These are phyloP conservation scores for Exophiala viscosa DNA, from an alignment of 2,329 filamentous ascomycete genomes.

Conservation along the genomic window DNA sequence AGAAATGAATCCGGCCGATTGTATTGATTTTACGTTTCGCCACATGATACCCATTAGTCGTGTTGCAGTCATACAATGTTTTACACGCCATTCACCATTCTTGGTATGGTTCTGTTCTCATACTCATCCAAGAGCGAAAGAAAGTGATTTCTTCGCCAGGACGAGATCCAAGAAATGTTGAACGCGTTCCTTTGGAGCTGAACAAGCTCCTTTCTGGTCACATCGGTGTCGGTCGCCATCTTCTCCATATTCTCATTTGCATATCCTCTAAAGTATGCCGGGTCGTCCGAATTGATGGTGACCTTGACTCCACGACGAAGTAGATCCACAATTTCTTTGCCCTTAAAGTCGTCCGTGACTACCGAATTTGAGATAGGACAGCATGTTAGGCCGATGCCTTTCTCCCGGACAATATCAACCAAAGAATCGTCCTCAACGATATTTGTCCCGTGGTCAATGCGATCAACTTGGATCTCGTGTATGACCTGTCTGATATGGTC, in stretches of 20 bases:
- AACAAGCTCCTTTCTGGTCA: slow-evolving; percentile 24
- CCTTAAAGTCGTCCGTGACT: slow-evolving; percentile 26
- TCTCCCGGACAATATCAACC: slow-evolving; percentile 10
- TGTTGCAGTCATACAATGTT: not conserved
- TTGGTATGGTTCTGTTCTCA: slow-evolving; percentile 11
- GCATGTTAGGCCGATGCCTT: slow-evolving; percentile 26
- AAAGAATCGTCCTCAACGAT: slow-evolving; percentile 22
- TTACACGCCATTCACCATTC: slow-evolving; percentile 4
- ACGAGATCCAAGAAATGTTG: slow-evolving; percentile 25
- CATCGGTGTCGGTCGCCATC: slow-evolving; percentile 17
- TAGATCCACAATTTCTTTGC: slow-evolving; percentile 22
- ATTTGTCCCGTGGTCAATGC: slow-evolving; percentile 30
- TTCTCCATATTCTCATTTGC: slow-evolving; percentile 26
- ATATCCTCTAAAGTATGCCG: slow-evolving; percentile 28
- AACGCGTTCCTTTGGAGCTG: slow-evolving; percentile 27
- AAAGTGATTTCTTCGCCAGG: slow-evolving; percentile 23
- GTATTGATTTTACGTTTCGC: too few species aligned
- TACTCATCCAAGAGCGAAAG: slow-evolving; percentile 22
- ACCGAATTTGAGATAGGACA: slow-evolving; percentile 28
- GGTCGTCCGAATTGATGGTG: slow-evolving; percentile 28
- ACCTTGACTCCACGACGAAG: slow-evolving; percentile 26
- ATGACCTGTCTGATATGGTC: slow-evolving; percentile 41
- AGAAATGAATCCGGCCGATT: too few species aligned
- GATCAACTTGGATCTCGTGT: slow-evolving; percentile 26
- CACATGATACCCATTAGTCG: not conserved